Conservation (phyloP, 2,329 filamentous ascomycete genomes). For the Sclerotinia nivalis region DNA sequence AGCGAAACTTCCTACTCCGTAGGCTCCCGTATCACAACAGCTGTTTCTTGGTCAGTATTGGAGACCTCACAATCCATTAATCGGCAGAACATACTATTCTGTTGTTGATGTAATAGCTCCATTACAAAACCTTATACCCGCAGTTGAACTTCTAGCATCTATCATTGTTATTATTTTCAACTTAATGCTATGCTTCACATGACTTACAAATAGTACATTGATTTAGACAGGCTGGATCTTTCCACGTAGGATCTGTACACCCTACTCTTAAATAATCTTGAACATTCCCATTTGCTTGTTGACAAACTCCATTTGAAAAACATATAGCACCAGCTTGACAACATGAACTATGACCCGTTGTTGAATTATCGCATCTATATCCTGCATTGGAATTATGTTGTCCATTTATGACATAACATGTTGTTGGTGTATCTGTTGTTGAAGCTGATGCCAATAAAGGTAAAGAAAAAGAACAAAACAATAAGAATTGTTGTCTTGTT, state of each 20-base stretch:
- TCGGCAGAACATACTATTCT: conserved; percentile 27
- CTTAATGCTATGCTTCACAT: neutral
- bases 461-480: conserved; percentile 4
- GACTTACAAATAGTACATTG: conserved; percentile 32
- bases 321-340: conserved; percentile 31
- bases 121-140: conserved; percentile 32
- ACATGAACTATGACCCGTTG: conserved; percentile 32
- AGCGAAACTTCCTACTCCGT: conserved; percentile 20
- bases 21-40: conserved; percentile 17
- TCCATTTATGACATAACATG: conserved; percentile 32
- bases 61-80: neutral
- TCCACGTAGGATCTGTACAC: conserved; percentile 35
- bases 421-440: conserved; percentile 23
- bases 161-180: neutral
- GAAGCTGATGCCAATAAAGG: conserved; percentile 2
- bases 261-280: conserved; percentile 36
- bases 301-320: conserved; percentile 34
- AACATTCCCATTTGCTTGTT: conserved; percentile 27
- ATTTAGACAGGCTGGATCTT: conserved; percentile 32
- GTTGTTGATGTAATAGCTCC: conserved; percentile 31
- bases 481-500: neutral
- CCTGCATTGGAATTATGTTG: conserved; percentile 19
- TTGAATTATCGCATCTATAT: conserved; percentile 33
- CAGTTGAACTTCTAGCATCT: conserved; percentile 30
- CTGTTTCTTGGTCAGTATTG: conserved; percentile 2